A percentile compares a stretch with the other conserved stretches of the same genome.
phyloP scores from a whole-genome alignment of 2,329 filamentous ascomycete species.

The Claviceps sp. region DNA sequence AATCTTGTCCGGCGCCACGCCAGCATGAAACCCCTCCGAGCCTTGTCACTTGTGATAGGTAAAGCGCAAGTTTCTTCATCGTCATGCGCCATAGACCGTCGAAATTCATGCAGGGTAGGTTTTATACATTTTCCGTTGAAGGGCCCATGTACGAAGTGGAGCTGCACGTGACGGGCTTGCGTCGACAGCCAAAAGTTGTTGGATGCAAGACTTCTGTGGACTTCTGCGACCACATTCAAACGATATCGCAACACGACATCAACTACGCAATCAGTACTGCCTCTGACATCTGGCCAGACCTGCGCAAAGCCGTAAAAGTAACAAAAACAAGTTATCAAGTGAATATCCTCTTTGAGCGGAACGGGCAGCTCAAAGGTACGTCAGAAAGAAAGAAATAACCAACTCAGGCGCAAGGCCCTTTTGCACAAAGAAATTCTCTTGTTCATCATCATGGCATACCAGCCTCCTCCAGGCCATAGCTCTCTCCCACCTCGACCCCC shows the following conservation, averaged over 20 bases:
- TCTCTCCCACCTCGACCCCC: conserved; percentile 66
- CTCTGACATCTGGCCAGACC: neutral
- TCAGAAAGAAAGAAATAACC: conserved; percentile 8
- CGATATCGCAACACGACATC: neutral
- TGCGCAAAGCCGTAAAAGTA: neutral
- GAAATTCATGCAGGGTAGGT: neutral
- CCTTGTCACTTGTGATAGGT: too few species aligned
- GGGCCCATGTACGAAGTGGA: neutral
- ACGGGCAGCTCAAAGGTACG: conserved; percentile 38
- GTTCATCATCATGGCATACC: conserved; percentile 79
- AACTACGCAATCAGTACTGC: neutral
- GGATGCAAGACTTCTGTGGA: neutral
- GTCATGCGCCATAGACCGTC: neutral
- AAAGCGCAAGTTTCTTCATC: too few species aligned
- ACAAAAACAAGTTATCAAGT: neutral
- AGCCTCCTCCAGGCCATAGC: conserved; percentile 61
- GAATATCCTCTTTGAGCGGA: conserved; percentile 19
- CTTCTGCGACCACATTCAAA: neutral
- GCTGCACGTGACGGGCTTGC: neutral
- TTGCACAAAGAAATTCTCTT: conserved; percentile 19
- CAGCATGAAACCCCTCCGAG: too few species aligned
- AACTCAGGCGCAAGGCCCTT: neutral
- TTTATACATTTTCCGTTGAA: neutral
- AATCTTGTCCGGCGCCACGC: too few species aligned
- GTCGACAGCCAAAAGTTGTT: neutral